These are phyloP conservation scores for Raphanus hybrid DNA, from an alignment of 441 rosid species.

Conservation along the genomic window DNA sequence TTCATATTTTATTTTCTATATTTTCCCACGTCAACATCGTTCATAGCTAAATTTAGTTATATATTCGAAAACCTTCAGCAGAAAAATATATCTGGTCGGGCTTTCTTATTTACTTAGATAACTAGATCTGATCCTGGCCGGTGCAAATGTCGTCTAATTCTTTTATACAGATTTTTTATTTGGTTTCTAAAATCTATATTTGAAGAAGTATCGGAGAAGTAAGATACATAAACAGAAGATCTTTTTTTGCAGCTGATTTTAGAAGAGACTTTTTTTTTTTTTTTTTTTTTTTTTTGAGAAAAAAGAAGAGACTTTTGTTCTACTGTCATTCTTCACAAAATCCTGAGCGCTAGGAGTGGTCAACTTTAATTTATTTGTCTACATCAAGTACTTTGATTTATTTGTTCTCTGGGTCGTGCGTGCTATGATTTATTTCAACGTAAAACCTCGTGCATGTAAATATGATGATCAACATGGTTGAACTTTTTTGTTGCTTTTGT, in stretches of 20 bases:
- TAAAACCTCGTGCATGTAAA: slow-evolving; percentile 6
- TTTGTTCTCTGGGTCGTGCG: background rate
- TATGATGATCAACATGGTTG: slow-evolving; percentile 7
- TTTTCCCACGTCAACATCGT: slow-evolving; percentile 25
- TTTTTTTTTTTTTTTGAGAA: too few relatives aligned
- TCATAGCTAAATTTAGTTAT: slow-evolving; percentile 12
- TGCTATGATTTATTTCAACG: background rate
- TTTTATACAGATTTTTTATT: background rate
- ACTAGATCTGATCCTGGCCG: slow-evolving; percentile 29
- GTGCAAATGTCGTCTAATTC: slow-evolving; percentile 27
- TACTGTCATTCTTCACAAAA: background rate
- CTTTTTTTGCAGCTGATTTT: too few relatives aligned
- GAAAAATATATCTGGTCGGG: slow-evolving; percentile 17
- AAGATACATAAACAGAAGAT: background rate
- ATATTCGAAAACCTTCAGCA: background rate
- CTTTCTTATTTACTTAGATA: slow-evolving; percentile 5
- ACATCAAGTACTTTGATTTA: background rate
- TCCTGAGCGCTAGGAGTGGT: background rate
- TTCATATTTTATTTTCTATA: background rate
- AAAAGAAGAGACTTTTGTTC: too few relatives aligned
- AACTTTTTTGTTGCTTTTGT: slow-evolving; percentile 4
- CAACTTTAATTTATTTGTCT: background rate
- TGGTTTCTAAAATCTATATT: background rate
- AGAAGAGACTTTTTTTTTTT: too few relatives aligned
- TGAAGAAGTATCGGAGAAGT: background rate